Base-by-base conservation (phyloP, 176 grass and related monocot genomes). In the Oryza nivara region DNA sequence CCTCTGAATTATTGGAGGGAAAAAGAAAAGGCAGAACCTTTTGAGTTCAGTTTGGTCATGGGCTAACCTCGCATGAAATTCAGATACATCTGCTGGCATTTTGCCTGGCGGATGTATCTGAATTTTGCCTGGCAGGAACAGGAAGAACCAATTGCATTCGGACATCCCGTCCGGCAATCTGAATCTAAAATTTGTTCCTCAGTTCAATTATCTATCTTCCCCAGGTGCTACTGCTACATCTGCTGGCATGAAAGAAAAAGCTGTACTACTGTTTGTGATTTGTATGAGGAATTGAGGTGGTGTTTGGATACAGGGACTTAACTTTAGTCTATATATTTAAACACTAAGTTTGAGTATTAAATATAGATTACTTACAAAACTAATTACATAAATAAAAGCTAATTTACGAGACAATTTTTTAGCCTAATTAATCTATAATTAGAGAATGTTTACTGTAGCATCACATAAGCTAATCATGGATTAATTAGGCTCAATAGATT, bases 121-220 rank as follows among this genome's bases (percentile, higher is more conserved):
- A 30, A 30, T 1, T 30, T 30, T 30, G 28, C 28, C 28, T 30
- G 12, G 11, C 20, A 75, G 7, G 20, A 19, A 25, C 43, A 60
- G 9, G n/a, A 15, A 26, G 54, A 81, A 66, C 74, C 78, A 67
- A 8, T 1, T 72, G 66, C 65, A 32, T 23, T 45, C 72, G 81
- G 83, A 75, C 82, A 70, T 82, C 78, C 81, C 65, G 77, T 6
- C 3, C 16, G 32, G 22, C 43, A 76, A 70, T 28, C 47, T 41
- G n/a, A 75, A 76, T 61, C 45, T 46, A 13, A 61, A 65, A 28
- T 13, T 17, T 26, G 36, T 48, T 69, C 7, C 4, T 75, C 17
- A 9, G 14, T 26, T 65, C 44, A 6, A 1, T 43, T 78, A 69
- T 88, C 67, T 64, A 48, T 87, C 71, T 70, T 67, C 16, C 85